Conservation (phyloP, 2,329 filamentous ascomycete genomes). For the Trichoderma oligosporum region DNA sequence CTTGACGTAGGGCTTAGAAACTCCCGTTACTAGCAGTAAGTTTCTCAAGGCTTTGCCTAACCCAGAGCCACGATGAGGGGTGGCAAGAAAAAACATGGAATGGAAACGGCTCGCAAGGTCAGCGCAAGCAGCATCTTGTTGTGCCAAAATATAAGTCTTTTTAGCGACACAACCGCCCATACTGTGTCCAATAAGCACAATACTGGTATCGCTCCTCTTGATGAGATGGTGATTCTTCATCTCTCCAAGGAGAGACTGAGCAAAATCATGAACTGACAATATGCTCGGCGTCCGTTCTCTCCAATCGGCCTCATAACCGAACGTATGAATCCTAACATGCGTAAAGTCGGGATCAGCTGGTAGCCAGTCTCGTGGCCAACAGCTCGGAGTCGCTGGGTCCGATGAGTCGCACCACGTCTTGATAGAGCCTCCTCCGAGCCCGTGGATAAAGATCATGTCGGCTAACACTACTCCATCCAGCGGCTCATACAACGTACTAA, state of each 20-base stretch:
- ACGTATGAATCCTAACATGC: conserved; percentile 1
- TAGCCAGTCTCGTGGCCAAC: conserved; percentile 4
- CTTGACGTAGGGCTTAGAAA: neutral
- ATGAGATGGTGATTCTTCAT: conserved; percentile 2
- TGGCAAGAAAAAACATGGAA: conserved; percentile 15
- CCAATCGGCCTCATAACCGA: conserved; percentile 8
- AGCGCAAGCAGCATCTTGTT: neutral
- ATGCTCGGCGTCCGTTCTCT: neutral
- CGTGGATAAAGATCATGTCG: conserved; percentile 12
- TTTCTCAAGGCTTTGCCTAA: neutral
- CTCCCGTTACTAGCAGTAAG: neutral
- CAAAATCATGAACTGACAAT: conserved; percentile 6
- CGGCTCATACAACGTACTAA: neutral
- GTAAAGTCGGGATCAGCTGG: neutral
- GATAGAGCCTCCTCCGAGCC: conserved; percentile 3
- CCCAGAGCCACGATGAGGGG: conserved; percentile 13
- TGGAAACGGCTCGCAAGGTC: conserved; percentile 1
- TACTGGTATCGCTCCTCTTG: neutral
- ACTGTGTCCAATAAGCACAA: conserved; percentile 14
- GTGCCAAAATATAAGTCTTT: conserved; percentile 11
- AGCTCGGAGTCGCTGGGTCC: neutral
- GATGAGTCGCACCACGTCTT: conserved; percentile 1
- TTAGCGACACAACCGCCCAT: conserved; percentile 15
- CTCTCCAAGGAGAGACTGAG: conserved; percentile 1
- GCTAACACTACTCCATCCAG: neutral